Evolutionary conservation across 306 rosid genomes (phyloP).

Genomic region (Acmispon strigosus): DNA sequence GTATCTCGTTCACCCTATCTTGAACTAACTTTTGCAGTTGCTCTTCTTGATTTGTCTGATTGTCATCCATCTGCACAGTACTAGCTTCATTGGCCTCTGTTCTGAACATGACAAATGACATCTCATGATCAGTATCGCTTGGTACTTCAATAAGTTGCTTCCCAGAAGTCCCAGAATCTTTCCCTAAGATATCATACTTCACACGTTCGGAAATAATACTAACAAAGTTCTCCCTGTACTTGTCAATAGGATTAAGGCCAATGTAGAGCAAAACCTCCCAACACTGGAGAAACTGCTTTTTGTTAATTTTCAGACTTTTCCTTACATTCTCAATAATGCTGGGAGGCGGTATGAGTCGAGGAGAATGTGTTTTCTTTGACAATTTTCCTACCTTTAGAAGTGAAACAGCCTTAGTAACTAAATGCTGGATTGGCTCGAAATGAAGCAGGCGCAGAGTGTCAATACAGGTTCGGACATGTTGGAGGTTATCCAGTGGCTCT

Average conservation of each 20-base stretch:
- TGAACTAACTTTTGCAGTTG: conserved; percentile 66
- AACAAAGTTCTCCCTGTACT: conserved; percentile 60
- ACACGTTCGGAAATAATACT: conserved; percentile 54
- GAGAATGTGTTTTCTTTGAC: conserved; percentile 61
- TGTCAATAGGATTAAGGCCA: conserved; percentile 53
- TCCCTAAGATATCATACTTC: conserved; percentile 77
- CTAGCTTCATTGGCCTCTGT: conserved; percentile 36
- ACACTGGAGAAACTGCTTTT: conserved; percentile 79
- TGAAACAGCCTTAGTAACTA: conserved; percentile 47
- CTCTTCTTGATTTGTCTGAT: conserved; percentile 58
- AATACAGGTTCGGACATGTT: conserved; percentile 69
- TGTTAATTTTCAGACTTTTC: conserved; percentile 65
- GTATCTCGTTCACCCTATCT: conserved; percentile 65
- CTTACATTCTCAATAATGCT: conserved; percentile 50
- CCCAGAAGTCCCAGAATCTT: conserved; percentile 59
- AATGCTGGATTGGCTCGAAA: conserved; percentile 48
- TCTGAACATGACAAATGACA: conserved; percentile 72
- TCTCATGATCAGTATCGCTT: conserved; percentile 41
- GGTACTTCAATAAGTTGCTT: conserved; percentile 63
- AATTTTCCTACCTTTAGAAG: conserved; percentile 54
- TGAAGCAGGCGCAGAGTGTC: conserved; percentile 56
- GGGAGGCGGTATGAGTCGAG: conserved; percentile 54
- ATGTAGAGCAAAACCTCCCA: conserved; percentile 89
- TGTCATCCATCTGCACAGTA: conserved; percentile 50
- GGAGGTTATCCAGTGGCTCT: conserved; percentile 85